Evolutionary conservation across 2,329 filamentous ascomycete species (phyloP).

Genomic region (Cytospora piceae): DNA sequence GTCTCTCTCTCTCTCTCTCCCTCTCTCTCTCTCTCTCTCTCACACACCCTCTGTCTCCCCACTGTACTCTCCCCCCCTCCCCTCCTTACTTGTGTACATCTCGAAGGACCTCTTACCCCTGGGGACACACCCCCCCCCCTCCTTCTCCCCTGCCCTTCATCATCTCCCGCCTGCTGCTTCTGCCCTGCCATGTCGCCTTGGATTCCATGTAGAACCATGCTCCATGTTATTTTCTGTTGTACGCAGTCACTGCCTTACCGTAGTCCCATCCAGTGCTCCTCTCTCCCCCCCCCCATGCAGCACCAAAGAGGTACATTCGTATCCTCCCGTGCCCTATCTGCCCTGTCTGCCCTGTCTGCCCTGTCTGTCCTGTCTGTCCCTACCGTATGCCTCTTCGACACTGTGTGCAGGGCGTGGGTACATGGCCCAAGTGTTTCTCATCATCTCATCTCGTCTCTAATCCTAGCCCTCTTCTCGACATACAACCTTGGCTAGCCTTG

Average conservation of each 20-base stretch:
- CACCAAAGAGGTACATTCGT: not conserved
- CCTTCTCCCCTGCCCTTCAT: conserved; percentile 14
- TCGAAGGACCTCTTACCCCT: not conserved
- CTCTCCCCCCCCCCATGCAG: not conserved
- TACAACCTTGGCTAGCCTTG: conserved; percentile 15
- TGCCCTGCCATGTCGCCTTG: conserved; percentile 6
- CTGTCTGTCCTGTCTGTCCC: conserved; percentile 4
- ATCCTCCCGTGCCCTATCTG: not conserved
- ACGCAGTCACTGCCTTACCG: conserved; percentile 23
- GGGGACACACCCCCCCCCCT: not conserved
- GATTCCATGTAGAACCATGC: not conserved
- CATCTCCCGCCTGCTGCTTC: conserved; percentile 13
- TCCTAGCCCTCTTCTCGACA: conserved; percentile 57
- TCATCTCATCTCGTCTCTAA: conserved; percentile 44
- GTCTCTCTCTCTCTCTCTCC: not conserved
- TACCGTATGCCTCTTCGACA: conserved; percentile 23
- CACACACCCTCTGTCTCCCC: not conserved
- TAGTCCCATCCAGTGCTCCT: conserved; percentile 17
- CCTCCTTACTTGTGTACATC: conserved; percentile 1
- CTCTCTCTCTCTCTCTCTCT: not conserved
- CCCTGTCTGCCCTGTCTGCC: conserved; percentile 4
- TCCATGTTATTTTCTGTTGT: not conserved
- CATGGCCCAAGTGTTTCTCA: conserved; percentile 7
- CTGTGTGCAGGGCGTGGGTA: conserved; percentile 25
- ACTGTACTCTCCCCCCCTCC: not conserved